Conservation (phyloP, 169 alveolate species). For the Eimeria brunetti region DNA sequence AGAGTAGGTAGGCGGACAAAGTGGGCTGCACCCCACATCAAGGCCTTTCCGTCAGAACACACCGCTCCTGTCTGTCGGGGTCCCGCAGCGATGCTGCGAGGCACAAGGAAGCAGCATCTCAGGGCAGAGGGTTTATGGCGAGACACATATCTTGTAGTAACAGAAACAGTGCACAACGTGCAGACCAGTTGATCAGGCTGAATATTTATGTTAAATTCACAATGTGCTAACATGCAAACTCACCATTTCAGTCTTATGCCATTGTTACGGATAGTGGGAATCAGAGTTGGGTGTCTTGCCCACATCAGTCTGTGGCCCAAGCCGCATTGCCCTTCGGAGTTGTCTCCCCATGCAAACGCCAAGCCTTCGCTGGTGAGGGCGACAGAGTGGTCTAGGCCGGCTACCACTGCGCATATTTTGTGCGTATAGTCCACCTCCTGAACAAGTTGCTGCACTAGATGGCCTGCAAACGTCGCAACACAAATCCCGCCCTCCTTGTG, state of each 20-base stretch:
- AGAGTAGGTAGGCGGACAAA: conserved; percentile 74
- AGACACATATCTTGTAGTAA: neutral
- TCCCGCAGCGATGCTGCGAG: conserved; percentile 74
- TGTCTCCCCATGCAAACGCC: conserved; percentile 82
- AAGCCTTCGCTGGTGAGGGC: conserved; percentile 76
- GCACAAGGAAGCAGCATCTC: neutral
- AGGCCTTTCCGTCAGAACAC: conserved; percentile 75
- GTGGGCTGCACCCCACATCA: conserved; percentile 79
- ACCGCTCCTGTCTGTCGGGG: conserved; percentile 78
- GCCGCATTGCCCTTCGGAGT: conserved; percentile 81
- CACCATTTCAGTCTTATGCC: conserved; percentile 53
- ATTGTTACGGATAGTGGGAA: conserved; percentile 58
- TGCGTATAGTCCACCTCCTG: conserved; percentile 73
- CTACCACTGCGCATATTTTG: conserved; percentile 72
- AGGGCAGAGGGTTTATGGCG: neutral
- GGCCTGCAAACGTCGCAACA: conserved; percentile 47
- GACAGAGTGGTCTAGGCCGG: conserved; percentile 80
- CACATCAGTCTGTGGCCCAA: conserved; percentile 76
- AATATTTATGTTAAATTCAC: neutral
- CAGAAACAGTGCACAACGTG: too few species aligned
- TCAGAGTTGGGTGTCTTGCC: conserved; percentile 36
- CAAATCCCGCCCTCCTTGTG: neutral
- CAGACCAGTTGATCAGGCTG: neutral
- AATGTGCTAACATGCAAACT: neutral
- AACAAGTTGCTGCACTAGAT: conserved; percentile 41